Base-by-base conservation (phyloP, 2,329 filamentous ascomycete species). In the Fusarium illudens region DNA sequence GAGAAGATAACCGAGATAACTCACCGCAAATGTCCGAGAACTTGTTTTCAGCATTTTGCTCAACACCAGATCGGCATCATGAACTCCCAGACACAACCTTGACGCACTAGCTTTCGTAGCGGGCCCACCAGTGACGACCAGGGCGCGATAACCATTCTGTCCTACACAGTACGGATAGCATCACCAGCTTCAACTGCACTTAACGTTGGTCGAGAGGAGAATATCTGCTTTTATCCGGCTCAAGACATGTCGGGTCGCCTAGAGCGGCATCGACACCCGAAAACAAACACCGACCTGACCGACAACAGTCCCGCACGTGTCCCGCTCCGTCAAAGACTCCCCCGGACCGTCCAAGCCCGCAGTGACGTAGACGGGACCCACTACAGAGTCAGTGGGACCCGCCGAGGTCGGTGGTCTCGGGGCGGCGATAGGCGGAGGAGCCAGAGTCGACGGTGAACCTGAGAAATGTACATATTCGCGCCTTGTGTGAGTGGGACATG, bases 301-400 rank as follows among this genome's bases (percentile, higher is more conserved):
- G 20, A 25, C 25, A 34, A 19, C 27, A 32, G 46, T 46, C 49
- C 50, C 19, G 36, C 17, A 27, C 39, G 22, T 44, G 39, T 25
- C 36, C 36, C 50, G 30, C 42, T 25, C 30, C 34, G 29, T 44
- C 19, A 9, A 50, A 5, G 11, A 12, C 37, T 20, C 17, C 17
- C 36, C 29, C 48, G 48, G 48, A 33, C 48, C 48, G 48, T 12
- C n/a, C 15, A 20, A 49, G 19, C 32, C 46, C 37, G 32, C 58
- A 53, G 57, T 73, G 71, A 73, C 71, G 71, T 73, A 72, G 46
- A 10, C 13, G 22, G 52, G 52, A 37, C 50, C 71, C 71, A 72
- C 71, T 17, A 3, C 11, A 44, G 46, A 62, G 48, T 61, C 50
- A 53, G 65, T 29, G 22, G 50, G 63, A 46, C 52, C 71, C 66